A percentile compares a stretch with the other conserved stretches of the same genome.
phyloP scores from a whole-genome alignment of 129 eudicot genomes.

The Artemisia argyi region DNA sequence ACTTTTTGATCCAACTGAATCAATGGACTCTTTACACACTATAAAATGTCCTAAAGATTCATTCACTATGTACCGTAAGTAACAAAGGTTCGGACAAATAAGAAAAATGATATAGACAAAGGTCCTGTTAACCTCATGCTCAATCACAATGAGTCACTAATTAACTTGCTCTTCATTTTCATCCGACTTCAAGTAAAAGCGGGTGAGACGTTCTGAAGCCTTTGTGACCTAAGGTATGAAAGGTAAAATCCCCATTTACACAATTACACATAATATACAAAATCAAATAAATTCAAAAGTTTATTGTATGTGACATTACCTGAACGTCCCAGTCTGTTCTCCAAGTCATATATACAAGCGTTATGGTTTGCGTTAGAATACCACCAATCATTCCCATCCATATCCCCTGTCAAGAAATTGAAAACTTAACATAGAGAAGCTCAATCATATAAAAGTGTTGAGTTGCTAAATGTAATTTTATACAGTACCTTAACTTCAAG shows the following conservation, averaged over 20 bases:
- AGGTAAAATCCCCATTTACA: background rate
- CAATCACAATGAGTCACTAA: background rate
- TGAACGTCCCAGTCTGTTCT: slow-evolving; percentile 65
- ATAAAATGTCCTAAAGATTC: no score
- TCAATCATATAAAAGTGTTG: background rate
- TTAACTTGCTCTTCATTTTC: slow-evolving; percentile 4
- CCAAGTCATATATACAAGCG: slow-evolving; percentile 50
- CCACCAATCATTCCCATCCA: slow-evolving; percentile 82
- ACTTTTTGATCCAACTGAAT: no score
- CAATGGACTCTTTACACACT: no score
- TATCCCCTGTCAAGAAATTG: slow-evolving; percentile 48
- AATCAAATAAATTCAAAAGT: background rate
- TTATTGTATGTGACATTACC: slow-evolving; percentile 26
- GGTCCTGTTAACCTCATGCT: background rate
- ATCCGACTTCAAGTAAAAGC: slow-evolving; percentile 38
- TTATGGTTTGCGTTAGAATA: slow-evolving; percentile 43
- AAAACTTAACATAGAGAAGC: background rate
- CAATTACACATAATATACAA: background rate
- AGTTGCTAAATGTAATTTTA: background rate
- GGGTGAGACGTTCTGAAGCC: slow-evolving; percentile 41
- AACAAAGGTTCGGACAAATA: no score
- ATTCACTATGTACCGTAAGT: no score
- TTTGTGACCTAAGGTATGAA: slow-evolving; percentile 26
- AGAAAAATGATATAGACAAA: background rate
- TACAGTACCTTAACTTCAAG: slow-evolving; percentile 62